Evolutionary conservation across 2,329 filamentous ascomycete species (phyloP).

Genomic region (Pseudogymnoascus sp.): DNA sequence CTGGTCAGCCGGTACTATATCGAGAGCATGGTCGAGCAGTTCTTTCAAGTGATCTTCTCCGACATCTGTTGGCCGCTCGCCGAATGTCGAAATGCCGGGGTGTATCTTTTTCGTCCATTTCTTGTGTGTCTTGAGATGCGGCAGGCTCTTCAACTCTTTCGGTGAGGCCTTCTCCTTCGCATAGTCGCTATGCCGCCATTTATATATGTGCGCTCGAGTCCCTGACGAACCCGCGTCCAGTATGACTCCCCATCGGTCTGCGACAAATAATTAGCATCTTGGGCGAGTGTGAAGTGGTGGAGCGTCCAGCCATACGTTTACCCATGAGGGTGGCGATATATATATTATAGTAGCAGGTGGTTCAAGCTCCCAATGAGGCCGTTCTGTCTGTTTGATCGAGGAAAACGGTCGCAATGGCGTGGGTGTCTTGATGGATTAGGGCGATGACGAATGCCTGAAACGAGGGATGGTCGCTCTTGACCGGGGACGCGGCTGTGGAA

Average conservation of each 20-base stretch:
- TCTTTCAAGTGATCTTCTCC: constrained; percentile 73
- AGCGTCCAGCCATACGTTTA: background rate
- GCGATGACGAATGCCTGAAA: constrained; percentile 6
- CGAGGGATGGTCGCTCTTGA: background rate
- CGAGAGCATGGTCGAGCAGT: constrained; percentile 73
- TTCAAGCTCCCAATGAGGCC: background rate
- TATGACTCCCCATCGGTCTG: constrained; percentile 79
- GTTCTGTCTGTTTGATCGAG: background rate
- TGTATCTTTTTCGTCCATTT: constrained; percentile 90
- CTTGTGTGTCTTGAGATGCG: constrained; percentile 74
- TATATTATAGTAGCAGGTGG: background rate
- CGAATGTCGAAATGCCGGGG: constrained; percentile 88
- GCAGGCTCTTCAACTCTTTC: constrained; percentile 59
- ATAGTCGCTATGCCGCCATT: constrained; percentile 72
- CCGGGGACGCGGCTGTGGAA: background rate
- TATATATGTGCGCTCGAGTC: constrained; percentile 88
- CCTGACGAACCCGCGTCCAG: constrained; percentile 97
- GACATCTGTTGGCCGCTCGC: constrained; percentile 64
- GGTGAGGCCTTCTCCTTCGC: constrained; percentile 54
- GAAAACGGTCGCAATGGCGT: background rate
- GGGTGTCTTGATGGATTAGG: background rate
- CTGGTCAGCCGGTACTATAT: constrained; percentile 67
- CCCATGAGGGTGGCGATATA: background rate
- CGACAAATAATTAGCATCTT: background rate
- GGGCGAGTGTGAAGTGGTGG: background rate